Percentiles rank a stretch among this genome's conserved stretches.
These are phyloP conservation scores for Gossypium schwendimanii DNA, from an alignment of 441 rosid genomes.

Conservation along the genomic window DNA sequence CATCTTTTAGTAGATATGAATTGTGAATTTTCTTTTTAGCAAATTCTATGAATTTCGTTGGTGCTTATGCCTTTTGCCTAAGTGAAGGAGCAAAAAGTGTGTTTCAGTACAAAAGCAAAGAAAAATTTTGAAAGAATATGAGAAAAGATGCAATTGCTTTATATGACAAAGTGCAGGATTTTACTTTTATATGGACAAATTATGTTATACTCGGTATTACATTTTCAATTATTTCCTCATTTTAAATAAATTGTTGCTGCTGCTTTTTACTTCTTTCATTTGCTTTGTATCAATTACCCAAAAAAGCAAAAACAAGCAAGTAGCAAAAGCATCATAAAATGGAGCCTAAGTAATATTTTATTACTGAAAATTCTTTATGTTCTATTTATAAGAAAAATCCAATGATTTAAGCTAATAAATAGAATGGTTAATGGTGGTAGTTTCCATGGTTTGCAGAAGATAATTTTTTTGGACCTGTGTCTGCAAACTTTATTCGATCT, in stretches of 20 bases:
- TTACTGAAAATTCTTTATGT: background rate
- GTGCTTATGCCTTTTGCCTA: background rate
- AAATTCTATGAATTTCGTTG: background rate
- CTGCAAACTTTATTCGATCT: constrained; percentile 68
- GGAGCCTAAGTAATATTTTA: background rate
- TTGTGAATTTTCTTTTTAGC: background rate
- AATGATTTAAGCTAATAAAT: background rate
- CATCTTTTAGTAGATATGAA: background rate
- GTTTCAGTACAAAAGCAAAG: background rate
- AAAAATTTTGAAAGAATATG: background rate
- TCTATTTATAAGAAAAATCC: background rate
- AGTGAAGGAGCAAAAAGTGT: background rate
- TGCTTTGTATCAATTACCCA: background rate
- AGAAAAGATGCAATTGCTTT: background rate
- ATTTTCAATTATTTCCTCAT: background rate
- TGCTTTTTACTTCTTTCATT: background rate
- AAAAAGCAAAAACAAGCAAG: background rate
- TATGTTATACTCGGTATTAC: background rate
- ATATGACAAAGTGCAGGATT: background rate
- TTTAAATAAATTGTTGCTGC: background rate
- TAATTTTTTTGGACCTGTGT: constrained; percentile 83
- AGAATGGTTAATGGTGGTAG: background rate
- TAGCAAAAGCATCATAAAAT: background rate
- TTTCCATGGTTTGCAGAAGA: constrained; percentile 37
- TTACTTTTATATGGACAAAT: background rate